Conservation (phyloP, 768 basidiomycete genomes). For the Leccinum imitatum region DNA sequence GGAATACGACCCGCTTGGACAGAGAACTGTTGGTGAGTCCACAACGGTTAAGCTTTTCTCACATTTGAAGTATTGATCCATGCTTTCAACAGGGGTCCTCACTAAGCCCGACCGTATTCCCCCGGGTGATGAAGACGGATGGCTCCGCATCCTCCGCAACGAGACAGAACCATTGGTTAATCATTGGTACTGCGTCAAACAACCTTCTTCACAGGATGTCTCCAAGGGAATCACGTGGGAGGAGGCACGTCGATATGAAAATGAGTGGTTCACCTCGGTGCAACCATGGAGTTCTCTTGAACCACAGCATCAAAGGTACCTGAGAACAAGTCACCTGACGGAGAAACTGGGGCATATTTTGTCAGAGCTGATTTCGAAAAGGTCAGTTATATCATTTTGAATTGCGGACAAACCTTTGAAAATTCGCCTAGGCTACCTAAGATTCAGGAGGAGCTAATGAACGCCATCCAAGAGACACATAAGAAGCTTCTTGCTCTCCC, state of each 20-base stretch:
- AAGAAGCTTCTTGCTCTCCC: constrained; percentile 39
- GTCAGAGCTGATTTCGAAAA: constrained; percentile 59
- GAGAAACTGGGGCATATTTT: constrained; percentile 58
- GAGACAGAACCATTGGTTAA: constrained; percentile 38
- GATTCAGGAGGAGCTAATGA: constrained; percentile 58
- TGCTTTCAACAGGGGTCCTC: constrained; percentile 31
- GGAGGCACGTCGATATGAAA: constrained; percentile 56
- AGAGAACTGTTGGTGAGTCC: constrained; percentile 64
- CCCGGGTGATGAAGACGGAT: constrained; percentile 31
- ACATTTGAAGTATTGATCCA: constrained; percentile 31
- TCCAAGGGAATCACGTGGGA: constrained; percentile 44
- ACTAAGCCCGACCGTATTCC: constrained; percentile 69
- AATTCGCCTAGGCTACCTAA: constrained; percentile 50
- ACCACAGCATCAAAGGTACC: constrained; percentile 44
- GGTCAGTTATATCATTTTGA: constrained; percentile 38
- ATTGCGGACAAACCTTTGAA: neutral
- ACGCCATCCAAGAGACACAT: constrained; percentile 41
- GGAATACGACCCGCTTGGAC: constrained; percentile 56
- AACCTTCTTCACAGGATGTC: constrained; percentile 33
- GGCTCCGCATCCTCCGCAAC: constrained; percentile 58
- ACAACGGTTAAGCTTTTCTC: constrained; percentile 47
- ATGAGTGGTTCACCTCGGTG: constrained; percentile 53
- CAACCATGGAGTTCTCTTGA: constrained; percentile 59
- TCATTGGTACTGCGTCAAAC: constrained; percentile 42
- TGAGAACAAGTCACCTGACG: constrained; percentile 58